Evolutionary conservation across 805 yeast species (phyloP).

Genomic region (Zygosaccharomyces lentus): DNA sequence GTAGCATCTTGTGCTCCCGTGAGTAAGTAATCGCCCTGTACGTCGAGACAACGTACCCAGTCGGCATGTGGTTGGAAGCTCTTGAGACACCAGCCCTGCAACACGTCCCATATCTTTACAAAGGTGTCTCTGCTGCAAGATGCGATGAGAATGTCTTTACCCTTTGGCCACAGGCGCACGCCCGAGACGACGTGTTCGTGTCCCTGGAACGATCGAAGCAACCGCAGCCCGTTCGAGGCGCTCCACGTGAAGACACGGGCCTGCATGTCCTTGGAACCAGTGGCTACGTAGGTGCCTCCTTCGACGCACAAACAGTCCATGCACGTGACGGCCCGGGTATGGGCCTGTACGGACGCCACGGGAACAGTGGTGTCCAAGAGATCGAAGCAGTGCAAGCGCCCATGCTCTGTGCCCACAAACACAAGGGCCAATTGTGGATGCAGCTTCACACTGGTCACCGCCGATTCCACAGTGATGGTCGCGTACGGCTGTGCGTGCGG

Average conservation of each 20-base stretch:
- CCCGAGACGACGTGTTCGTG: constrained; percentile 84
- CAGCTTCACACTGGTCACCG: constrained; percentile 58
- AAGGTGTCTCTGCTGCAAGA: constrained; percentile 62
- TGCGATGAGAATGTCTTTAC: constrained; percentile 46
- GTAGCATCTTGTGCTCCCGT: constrained; percentile 80
- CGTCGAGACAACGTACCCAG: constrained; percentile 74
- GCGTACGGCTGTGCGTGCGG: constrained; percentile 47
- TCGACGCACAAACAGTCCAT: constrained; percentile 13
- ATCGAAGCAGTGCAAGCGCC: constrained; percentile 71
- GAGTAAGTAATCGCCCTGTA: constrained; percentile 53
- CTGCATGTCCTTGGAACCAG: constrained; percentile 47
- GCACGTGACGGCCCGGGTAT: constrained; percentile 58
- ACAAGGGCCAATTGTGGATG: constrained; percentile 72
- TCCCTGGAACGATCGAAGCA: constrained; percentile 64
- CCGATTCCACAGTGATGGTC: constrained; percentile 54
- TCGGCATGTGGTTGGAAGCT: constrained; percentile 78
- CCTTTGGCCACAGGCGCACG: constrained; percentile 44
- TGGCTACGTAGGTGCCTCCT: constrained; percentile 37
- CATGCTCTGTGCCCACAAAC: constrained; percentile 67
- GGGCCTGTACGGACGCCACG: constrained; percentile 63
- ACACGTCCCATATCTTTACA: constrained; percentile 62
- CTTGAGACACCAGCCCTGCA: constrained; percentile 60
- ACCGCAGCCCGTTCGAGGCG: constrained; percentile 39
- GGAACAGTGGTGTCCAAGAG: constrained; percentile 55
- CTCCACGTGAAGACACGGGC: constrained; percentile 49